Evolutionary conservation across 208 protist species (phyloP), one percentile per base, ranked within the genome.

Genomic region (Acanthamoeba healyi): DNA sequence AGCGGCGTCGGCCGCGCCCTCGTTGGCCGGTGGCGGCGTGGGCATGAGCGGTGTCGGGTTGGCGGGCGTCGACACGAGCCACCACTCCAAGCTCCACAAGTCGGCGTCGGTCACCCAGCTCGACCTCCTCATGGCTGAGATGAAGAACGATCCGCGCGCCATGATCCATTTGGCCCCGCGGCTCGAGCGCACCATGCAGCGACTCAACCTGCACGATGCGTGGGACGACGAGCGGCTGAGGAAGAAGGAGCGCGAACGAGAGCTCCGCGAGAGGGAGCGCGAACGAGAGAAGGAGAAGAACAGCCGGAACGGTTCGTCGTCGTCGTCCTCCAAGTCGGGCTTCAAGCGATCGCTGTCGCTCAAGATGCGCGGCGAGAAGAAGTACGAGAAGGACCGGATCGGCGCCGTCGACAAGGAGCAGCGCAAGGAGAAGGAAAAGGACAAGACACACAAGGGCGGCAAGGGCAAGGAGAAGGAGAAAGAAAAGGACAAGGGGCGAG

Each of bases 121-220:
- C 54, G 84, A 91, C 54, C 56, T 91, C n/a, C 84, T 91, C 84
- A 91, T 91, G 84, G 84, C 84, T 26, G 84, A 91, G 61, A 91
- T 91, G 84, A 91, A 91, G 61, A 91, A 91, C 61, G 40, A 91
- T 38, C 84, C 84, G 56, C 32, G 84, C 17, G 84, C 84, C 22
- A 65, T 91, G 84, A 74, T 74, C 84, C 84, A 91, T 26, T 54
- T 91, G 24, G 84, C 84, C 24, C 84, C 84, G 36, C 51, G 61
- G 22, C 42, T 91, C 34, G 84, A 91, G 54, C 84, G 63, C 84
- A 72, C 84, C 38, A 91, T 91, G 84, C 84, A 91, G 56, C 84
- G 84, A 10, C 84, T 91, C 84, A 70, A 91, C 34, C 56, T 29
- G 51, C 44, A 91, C 56, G 44, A 56, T 24, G 15, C 32, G 44